These are phyloP conservation scores for Colletotrichum navitas DNA, from an alignment of 2,329 filamentous ascomycete genomes.

Conservation along the genomic window DNA sequence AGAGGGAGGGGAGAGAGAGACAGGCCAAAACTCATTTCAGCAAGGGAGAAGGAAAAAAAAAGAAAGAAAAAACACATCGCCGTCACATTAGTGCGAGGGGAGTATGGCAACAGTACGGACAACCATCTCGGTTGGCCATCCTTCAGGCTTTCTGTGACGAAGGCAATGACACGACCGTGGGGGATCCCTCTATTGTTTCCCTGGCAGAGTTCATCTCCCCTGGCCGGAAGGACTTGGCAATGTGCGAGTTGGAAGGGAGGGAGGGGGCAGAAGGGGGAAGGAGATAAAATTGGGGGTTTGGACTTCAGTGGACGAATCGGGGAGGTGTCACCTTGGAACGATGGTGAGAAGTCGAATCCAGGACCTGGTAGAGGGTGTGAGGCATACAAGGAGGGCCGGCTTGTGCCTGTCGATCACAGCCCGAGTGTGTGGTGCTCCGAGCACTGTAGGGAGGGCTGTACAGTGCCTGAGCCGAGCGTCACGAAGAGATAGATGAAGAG, in stretches of 20 bases:
- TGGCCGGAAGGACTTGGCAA: conserved; percentile 25
- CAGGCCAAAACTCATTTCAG: conserved; percentile 2
- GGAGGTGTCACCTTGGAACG: conserved; percentile 15
- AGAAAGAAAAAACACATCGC: conserved; percentile 26
- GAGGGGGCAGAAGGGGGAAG: conserved; percentile 8
- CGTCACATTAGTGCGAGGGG: conserved; percentile 11
- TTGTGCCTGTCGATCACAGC: conserved; percentile 38
- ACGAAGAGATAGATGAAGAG: background rate
- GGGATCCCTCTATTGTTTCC: conserved; percentile 34
- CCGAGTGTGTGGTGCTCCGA: conserved; percentile 26
- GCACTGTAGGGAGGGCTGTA: conserved; percentile 25
- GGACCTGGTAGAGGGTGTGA: conserved; percentile 36
- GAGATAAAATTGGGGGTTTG: conserved; percentile 11
- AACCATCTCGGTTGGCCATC: conserved; percentile 31
- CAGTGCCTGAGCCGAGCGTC: background rate
- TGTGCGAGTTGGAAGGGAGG: conserved; percentile 11
- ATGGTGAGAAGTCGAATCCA: conserved; percentile 23
- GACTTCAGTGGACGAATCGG: conserved; percentile 31
- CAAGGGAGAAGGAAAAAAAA: conserved; percentile 20
- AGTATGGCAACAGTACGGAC: conserved; percentile 6
- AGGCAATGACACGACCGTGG: conserved; percentile 27
- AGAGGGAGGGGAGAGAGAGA: background rate
- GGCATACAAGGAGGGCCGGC: conserved; percentile 1
- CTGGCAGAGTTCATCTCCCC: conserved; percentile 24
- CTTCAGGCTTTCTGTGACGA: conserved; percentile 15